Evolutionary conservation across 495 filamentous ascomycete genomes (phyloP), one percentile per base, ranked within the genome.

Genomic region (Schizothecium vesticola): DNA sequence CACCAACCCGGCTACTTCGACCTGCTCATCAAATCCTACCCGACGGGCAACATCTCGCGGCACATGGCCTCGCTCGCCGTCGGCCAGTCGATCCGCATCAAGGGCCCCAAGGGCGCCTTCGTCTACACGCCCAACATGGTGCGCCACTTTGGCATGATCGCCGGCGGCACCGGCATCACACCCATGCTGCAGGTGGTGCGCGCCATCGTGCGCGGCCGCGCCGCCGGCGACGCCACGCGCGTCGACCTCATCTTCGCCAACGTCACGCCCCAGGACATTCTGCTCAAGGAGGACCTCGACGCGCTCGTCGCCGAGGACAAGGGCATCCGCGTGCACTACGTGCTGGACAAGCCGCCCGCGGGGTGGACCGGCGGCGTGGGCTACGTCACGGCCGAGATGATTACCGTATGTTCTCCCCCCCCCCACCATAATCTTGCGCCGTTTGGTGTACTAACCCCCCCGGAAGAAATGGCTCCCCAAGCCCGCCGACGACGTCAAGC

Each of bases 181-280:
- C 94, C 94, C 55, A 99, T 99, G 94, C 84, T 97, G 69, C 94
- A 99, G 84, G 88, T 99, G 68, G 88, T 97, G 72, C 87, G 91
- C 71, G 95, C 95, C 56, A 93, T 99, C 69, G 86, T 96, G 70
- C 86, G 93, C 73, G 92, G 92, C 67, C 86, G 93, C 74, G 83
- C 89, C 56, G 84, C 89, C 11, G 91, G 87, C 63, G 93, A 99
- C 78, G 88, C 81, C 69, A 98, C 95, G 66, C 82, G 96, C 85
- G 87, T 99, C 16, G 92, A 97, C 74, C 80, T 99, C 66, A 91
- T 99, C 74, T 99, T 97, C 74, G 95, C 95, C 73, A 99, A 99
- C 76, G 94, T 98, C 68, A 94, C 93, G 73, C 80, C 84, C 56
- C 91, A 97, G 74, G 95, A 99, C 77, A 97, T 99, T 73, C 80